Conservation (phyloP, 2,329 filamentous ascomycete species). For the Truncatella angustata region DNA sequence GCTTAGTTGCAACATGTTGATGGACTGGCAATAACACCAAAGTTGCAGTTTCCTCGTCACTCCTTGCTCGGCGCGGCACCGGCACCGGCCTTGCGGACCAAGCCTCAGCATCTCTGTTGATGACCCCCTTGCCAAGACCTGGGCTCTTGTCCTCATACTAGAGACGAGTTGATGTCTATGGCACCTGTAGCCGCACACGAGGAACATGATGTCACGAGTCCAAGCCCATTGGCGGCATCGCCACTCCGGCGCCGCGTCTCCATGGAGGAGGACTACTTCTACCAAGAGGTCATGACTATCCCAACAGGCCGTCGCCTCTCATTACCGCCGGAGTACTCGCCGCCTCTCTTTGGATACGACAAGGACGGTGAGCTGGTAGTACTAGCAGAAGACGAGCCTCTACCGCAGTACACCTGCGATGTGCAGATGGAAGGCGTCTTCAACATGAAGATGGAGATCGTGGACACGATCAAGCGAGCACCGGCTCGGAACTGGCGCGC, state of each 20-base stretch:
- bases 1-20: neutral
- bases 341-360: slow-evolving; percentile 9
- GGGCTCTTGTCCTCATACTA: neutral
- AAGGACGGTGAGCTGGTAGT: slow-evolving; percentile 9
- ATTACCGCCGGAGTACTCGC: slow-evolving; percentile 46
- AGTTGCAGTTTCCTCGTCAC: neutral
- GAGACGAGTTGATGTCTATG: slow-evolving; percentile 3
- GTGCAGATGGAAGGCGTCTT: slow-evolving; percentile 57
- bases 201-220: slow-evolving; percentile 4
- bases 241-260: slow-evolving; percentile 44
- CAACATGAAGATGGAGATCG: slow-evolving; percentile 64
- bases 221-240: slow-evolving; percentile 30
- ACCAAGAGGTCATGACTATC: slow-evolving; percentile 49
- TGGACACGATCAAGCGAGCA: slow-evolving; percentile 61
- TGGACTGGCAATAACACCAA: neutral
- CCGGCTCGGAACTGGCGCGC: slow-evolving; percentile 63
- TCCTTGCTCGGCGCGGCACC: neutral
- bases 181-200: slow-evolving; percentile 1
- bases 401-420: slow-evolving; percentile 57
- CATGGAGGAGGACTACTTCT: slow-evolving; percentile 55
- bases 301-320: slow-evolving; percentile 38
- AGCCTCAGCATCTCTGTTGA: neutral
- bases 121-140: neutral
- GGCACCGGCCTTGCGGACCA: neutral
- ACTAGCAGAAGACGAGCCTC: slow-evolving; percentile 35